phyloP scores from a whole-genome alignment of 2,329 filamentous ascomycete species.

The Stachybotrys echinatus region DNA sequence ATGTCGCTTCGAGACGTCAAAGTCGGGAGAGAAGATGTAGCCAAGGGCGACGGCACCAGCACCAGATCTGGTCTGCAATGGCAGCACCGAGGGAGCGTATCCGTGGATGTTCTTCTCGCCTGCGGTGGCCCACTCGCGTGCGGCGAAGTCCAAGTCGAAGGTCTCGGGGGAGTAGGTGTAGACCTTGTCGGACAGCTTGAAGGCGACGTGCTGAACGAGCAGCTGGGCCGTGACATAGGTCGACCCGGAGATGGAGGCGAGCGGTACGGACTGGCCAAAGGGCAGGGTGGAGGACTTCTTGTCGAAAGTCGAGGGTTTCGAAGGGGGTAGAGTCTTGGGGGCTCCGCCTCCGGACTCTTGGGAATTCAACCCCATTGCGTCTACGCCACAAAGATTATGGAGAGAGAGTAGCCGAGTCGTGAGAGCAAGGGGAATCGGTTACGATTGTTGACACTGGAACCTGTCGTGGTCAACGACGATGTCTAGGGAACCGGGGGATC shows the following conservation, averaged over 20 bases:
- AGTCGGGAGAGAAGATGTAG: slow-evolving; percentile 97
- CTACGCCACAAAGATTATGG: too few relatives aligned
- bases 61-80: slow-evolving; percentile 81
- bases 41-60: slow-evolving; percentile 89
- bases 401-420: too few relatives aligned
- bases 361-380: slow-evolving; percentile 27
- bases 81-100: slow-evolving; percentile 69
- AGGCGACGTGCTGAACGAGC: slow-evolving; percentile 92
- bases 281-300: slow-evolving; percentile 48
- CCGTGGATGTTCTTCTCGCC: slow-evolving; percentile 76
- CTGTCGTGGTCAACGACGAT: not conserved
- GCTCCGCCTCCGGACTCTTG: slow-evolving; percentile 29
- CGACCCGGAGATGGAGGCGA: slow-evolving; percentile 69
- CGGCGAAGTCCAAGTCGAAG: slow-evolving; percentile 83
- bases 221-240: slow-evolving; percentile 92
- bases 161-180: slow-evolving; percentile 94
- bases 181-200: slow-evolving; percentile 91
- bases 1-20: slow-evolving; percentile 84
- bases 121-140: slow-evolving; percentile 68
- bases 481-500: not conserved
- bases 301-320: slow-evolving; percentile 23
- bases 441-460: too few relatives aligned
- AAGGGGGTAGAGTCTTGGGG: slow-evolving; percentile 15
- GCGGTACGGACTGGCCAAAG: slow-evolving; percentile 49
- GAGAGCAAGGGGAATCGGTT: too few relatives aligned